A percentile compares a stretch with the other conserved stretches of the same genome.
phyloP scores from a whole-genome alignment of 768 basidiomycete genomes.

The Glaciozyma antarctica region DNA sequence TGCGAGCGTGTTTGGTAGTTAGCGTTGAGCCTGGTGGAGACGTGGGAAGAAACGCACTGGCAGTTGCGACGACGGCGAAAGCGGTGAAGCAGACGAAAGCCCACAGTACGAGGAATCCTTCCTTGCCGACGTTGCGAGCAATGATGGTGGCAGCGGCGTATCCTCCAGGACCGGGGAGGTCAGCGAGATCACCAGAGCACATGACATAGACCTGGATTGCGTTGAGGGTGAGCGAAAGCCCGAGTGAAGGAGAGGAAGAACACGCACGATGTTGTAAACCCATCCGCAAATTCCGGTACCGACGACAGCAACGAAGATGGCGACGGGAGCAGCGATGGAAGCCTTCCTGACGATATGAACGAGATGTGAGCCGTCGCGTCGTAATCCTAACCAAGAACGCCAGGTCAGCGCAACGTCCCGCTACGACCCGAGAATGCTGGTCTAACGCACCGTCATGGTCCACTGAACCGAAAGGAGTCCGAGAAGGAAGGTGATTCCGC shows the following conservation, averaged over 20 bases:
- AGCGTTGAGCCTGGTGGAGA: not conserved
- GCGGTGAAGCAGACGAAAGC: constrained; percentile 66
- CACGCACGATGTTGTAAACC: constrained; percentile 6
- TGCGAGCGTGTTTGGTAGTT: not conserved
- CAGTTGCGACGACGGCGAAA: constrained; percentile 42
- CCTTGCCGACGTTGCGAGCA: constrained; percentile 62
- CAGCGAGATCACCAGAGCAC: constrained; percentile 18
- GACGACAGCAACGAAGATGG: constrained; percentile 42
- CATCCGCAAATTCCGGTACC: constrained; percentile 26
- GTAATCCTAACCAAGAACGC: constrained; percentile 32
- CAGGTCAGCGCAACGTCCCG: constrained; percentile 22
- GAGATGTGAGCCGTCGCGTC: constrained; percentile 42
- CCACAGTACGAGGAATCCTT: constrained; percentile 64
- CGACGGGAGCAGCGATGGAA: constrained; percentile 41
- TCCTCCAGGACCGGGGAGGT: constrained; percentile 60
- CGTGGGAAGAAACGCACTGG: constrained; percentile 53
- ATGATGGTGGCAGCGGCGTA: constrained; percentile 49
- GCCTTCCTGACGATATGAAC: constrained; percentile 42
- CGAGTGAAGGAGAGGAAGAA: not conserved
- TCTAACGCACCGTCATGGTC: constrained; percentile 37
- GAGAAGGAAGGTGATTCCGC: constrained; percentile 71
- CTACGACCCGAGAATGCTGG: not conserved
- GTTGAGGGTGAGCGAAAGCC: not conserved
- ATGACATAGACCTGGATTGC: not conserved
- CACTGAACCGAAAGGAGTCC: constrained; percentile 62